Percentiles rank a stretch among this genome's conserved stretches.
phyloP scores from a whole-genome alignment of 2,329 filamentous ascomycete species.

The Penicillium freii region DNA sequence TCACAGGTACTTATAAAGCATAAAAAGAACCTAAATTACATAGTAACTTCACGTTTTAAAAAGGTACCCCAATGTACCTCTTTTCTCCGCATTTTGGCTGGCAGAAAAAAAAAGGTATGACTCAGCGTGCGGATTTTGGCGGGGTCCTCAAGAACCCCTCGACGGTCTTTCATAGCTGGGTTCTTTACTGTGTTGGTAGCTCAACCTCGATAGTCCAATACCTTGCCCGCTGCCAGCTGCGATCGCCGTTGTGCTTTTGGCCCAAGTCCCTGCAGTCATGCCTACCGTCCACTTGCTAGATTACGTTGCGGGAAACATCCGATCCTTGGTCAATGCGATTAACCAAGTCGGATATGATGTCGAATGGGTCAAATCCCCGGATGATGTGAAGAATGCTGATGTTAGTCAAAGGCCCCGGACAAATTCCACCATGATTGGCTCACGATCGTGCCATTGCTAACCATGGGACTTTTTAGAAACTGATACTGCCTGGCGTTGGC shows the following conservation, averaged over 20 bases:
- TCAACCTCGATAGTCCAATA: conserved; percentile 11
- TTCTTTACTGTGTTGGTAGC: conserved; percentile 2
- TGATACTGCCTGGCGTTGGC: conserved; percentile 93
- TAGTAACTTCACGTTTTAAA: background rate
- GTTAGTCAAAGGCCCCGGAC: conserved; percentile 49
- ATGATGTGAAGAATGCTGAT: conserved; percentile 80
- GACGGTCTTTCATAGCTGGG: background rate
- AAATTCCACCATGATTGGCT: background rate
- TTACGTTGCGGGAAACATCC: conserved; percentile 95
- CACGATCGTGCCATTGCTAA: background rate
- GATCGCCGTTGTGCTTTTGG: background rate
- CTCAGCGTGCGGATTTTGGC: conserved; percentile 24
- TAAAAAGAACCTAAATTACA: background rate
- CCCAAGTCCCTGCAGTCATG: conserved; percentile 31
- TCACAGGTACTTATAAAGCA: background rate
- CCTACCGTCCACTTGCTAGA: conserved; percentile 59
- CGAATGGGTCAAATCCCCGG: conserved; percentile 83
- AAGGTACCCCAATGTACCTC: background rate
- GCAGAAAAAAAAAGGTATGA: conserved; percentile 26
- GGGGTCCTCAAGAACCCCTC: conserved; percentile 12
- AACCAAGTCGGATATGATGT: conserved; percentile 92
- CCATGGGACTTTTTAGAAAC: conserved; percentile 59
- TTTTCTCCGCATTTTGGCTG: conserved; percentile 14
- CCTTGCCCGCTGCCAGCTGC: background rate
- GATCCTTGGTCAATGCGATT: conserved; percentile 94